Evolutionary conservation across 192 early-diverging fungal species (phyloP).

Genomic region (Coemansia nantahalensis): DNA sequence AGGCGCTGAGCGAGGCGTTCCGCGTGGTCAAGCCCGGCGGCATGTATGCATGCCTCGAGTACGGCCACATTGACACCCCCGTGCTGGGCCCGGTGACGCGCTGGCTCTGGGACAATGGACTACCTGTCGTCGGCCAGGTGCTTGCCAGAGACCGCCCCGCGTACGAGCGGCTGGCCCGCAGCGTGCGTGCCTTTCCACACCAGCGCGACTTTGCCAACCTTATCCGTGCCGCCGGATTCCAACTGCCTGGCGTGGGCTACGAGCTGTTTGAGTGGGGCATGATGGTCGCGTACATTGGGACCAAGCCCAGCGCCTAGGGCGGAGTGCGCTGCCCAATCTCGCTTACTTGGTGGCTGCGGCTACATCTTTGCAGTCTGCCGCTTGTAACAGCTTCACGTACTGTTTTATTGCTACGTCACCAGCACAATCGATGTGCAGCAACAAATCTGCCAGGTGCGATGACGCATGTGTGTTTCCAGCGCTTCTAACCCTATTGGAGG

Average conservation of each 20-base stretch:
- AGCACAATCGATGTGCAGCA: no score
- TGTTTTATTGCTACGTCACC: no score
- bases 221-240: conserved; percentile 84
- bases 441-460: no score
- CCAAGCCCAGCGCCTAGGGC: conserved; percentile 23
- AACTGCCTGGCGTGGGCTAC: conserved; percentile 75
- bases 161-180: conserved; percentile 90
- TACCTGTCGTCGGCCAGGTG: conserved; percentile 53
- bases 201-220: conserved; percentile 82
- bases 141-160: conserved; percentile 54
- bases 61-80: conserved; percentile 80
- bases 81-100: conserved; percentile 79
- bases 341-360: no score
- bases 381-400: no score
- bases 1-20: conserved; percentile 81
- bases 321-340: no score
- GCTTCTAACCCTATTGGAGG: no score
- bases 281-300: conserved; percentile 29
- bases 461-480: no score
- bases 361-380: no score
- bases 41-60: conserved; percentile 89
- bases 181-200: conserved; percentile 81
- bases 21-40: conserved; percentile 92
- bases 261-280: conserved; percentile 48
- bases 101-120: conserved; percentile 83